Base-by-base conservation (phyloP, 2,329 filamentous ascomycete genomes). In the Nemania sp. region DNA sequence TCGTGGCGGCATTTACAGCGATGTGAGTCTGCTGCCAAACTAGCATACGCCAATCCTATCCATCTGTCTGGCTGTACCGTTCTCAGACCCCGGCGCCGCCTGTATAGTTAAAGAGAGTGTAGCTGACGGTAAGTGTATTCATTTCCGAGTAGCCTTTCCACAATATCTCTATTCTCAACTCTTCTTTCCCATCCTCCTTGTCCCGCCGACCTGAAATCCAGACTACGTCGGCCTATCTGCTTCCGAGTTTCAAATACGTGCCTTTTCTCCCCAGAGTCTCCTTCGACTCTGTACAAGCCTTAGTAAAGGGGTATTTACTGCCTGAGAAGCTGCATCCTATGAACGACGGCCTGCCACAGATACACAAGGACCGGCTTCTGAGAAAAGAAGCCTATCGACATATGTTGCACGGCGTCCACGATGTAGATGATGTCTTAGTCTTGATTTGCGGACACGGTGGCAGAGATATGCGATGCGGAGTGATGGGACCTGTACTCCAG, bases 361-460 rank as follows among this genome's bases (percentile, higher is more conserved):
- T 87, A 49, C 87, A 90, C 72, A 82, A 83, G 52, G 87, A 89
- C 75, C 79, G 83, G 1, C 78, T 84, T 58, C 80, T 77, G 52
- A 83, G 82, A 73, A 89, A 84, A 79, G 85, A 79, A 69, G 88
- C 78, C 62, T 89, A 81, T 74, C 87, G 76, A 75, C 82, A 68
- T 63, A 82, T 81, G 41, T 82, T 93, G 1, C 80, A 81, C 1
- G 84, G 85, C 1, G 89, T 93, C 5, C 81, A 86, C 11, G 86
- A 89, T 66, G 86, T 92, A 8, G 76, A 86, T 18, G 90, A 94
- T 69, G 84, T 94, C 4, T 74, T 93, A n/a, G 88, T 99, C 32
- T 82, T 98, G 22, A 91, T 98, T 51, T 99, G 96, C 77, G 93
- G 94, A 0, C 96, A 99, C 74, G 92, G 91, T 15, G 89, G 90